Base-by-base conservation (phyloP, 352 stramenopile genomes). In the Albugo laibachii region DNA sequence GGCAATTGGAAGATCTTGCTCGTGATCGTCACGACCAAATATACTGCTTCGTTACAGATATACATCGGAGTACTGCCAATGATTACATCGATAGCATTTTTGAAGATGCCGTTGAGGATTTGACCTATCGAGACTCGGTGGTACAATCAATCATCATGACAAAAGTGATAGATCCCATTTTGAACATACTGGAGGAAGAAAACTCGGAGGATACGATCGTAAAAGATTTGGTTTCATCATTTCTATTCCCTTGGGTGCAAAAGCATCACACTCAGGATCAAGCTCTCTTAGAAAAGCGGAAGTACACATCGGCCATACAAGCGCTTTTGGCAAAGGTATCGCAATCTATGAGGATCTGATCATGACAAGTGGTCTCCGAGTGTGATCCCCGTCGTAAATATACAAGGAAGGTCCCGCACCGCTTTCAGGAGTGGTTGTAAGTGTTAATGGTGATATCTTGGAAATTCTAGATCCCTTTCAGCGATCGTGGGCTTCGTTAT, bases 1-100 rank as follows among this genome's bases (percentile, higher is more conserved):
- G 84, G 10, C 83, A 95, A 54, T 76, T 78, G 15, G 84, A 95
- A 52, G 80, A 93, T 35, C 43, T 86, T 13, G 48, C 85, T 38
- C 69, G 81, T n/a, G 61, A 66, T 31, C 77, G 80, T 14, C 69
- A 93, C 42, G 80, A 93, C 52, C 74, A 86, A 27, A 77, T 92
- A 3, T 94, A 73, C 50, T 61, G 62, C 19, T 65, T 64, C 38
- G 68, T 94, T 27, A 68, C 78, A 63, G 63, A 63, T 34, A 71
- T 92, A 38, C 74, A 94, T 47, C 65, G 82, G 15, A 79, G 83
- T 48, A 92, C 81, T 5, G 69, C 72, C 14, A 51, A 54, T 15
- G 77, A 82, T 31, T 78, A 76, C 18, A 66, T 92, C 21, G 59
- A 76, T 19, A 69, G 88, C 49, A 42, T 88, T 0, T 34, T 93